These are phyloP conservation scores for Raphanus hybrid DNA, from an alignment of 441 rosid genomes.

Conservation along the genomic window DNA sequence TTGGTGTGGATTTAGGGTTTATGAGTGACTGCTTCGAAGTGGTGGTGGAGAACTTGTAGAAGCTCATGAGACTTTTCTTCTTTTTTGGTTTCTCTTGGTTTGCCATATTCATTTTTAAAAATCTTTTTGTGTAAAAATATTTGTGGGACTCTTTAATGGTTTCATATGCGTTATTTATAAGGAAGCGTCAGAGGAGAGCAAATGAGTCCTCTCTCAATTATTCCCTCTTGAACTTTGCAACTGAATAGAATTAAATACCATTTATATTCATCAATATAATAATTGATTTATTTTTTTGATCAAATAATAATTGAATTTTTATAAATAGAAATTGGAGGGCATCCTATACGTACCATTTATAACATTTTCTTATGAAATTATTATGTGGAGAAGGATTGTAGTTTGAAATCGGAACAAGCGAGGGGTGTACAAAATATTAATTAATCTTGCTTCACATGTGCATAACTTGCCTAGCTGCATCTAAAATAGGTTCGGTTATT, in stretches of 20 bases:
- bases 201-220: conserved; percentile 33
- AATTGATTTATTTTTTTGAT: too few relatives aligned
- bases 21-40: conserved; percentile 20
- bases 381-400: not conserved
- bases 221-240: conserved; percentile 21
- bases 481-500: conserved; percentile 5
- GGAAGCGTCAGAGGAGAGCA: conserved; percentile 24
- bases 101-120: conserved; percentile 26
- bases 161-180: conserved; percentile 36
- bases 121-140: not conserved
- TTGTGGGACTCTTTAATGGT: conserved; percentile 31
- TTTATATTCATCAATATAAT: too few relatives aligned
- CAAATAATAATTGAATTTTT: too few relatives aligned
- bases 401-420: conserved; percentile 9
- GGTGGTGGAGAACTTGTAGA: conserved; percentile 39
- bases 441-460: conserved; percentile 20
- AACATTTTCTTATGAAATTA: not conserved
- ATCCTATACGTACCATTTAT: conserved; percentile 33
- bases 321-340: not conserved
- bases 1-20: conserved; percentile 31
- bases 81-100: conserved; percentile 36
- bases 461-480: conserved; percentile 5
- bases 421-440: conserved; percentile 16
- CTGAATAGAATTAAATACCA: not conserved
- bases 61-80: conserved; percentile 42